Percentiles rank a stretch among this genome's conserved stretches.
phyloP scores from a whole-genome alignment of 148 eudicot species.

The Tetragonia tetragonoides region DNA sequence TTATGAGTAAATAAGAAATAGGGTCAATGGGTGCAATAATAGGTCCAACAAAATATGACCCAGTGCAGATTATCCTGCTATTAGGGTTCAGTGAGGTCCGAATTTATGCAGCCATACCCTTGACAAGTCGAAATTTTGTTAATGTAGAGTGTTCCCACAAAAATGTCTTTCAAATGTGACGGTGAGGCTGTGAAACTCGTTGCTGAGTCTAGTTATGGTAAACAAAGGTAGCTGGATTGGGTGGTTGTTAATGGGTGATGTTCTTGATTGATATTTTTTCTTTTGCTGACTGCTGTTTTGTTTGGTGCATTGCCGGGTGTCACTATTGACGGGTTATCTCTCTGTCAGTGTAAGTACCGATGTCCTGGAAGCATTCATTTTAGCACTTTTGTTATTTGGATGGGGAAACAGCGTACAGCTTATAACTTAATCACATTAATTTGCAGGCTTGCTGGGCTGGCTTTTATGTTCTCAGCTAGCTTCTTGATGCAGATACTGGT shows the following conservation, averaged over 20 bases:
- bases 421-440: constrained; percentile 22
- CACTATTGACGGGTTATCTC: not conserved
- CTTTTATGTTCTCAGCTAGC: constrained; percentile 89
- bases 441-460: constrained; percentile 88
- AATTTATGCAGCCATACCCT: not conserved
- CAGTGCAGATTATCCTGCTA: not conserved
- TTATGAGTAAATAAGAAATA: not conserved
- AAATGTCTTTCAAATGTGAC: not conserved
- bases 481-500: constrained; percentile 79
- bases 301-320: constrained; percentile 11
- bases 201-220: not conserved
- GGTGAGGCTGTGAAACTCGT: not conserved
- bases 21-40: not conserved
- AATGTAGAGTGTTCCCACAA: not conserved
- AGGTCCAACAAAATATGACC: not conserved
- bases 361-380: not conserved
- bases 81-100: not conserved
- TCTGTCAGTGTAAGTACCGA: constrained; percentile 66
- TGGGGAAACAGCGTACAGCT: not conserved
- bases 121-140: not conserved
- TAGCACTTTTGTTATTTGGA: not conserved
- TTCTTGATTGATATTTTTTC: constrained; percentile 19
- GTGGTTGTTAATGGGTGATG: constrained; percentile 1
- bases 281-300: constrained; percentile 17
- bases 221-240: not conserved